These are phyloP conservation scores for Pleurotus djamor DNA, from an alignment of 768 basidiomycete species.

Conservation along the genomic window DNA sequence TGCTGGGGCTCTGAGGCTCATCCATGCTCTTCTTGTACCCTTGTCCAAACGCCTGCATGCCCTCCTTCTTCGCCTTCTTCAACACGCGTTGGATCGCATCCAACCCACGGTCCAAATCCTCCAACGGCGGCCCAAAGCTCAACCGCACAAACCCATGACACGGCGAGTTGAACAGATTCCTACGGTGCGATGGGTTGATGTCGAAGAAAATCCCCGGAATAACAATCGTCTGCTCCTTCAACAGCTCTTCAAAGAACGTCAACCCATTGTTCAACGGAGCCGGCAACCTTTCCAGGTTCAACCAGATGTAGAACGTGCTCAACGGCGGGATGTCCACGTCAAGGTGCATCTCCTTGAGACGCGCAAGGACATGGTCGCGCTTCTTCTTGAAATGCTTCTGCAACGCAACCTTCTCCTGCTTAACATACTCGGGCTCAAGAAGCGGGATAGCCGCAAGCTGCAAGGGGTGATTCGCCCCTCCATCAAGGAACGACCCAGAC, in stretches of 20 bases:
- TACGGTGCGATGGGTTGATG: conserved; percentile 77
- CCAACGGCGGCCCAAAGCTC: conserved; percentile 81
- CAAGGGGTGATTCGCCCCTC: conserved; percentile 90
- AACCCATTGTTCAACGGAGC: conserved; percentile 86
- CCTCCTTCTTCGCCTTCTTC: conserved; percentile 62
- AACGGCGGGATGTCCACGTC: conserved; percentile 74
- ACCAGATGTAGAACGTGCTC: conserved; percentile 95
- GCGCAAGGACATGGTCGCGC: conserved; percentile 83
- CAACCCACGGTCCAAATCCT: conserved; percentile 75
- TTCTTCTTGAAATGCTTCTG: conserved; percentile 91
- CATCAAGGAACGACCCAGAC: conserved; percentile 91
- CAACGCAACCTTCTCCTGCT: conserved; percentile 74
- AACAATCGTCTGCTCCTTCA: conserved; percentile 89
- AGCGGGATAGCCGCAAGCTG: conserved; percentile 89
- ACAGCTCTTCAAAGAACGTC: conserved; percentile 93
- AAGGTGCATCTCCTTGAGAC: conserved; percentile 77
- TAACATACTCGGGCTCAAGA: conserved; percentile 68
- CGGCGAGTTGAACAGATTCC: conserved; percentile 87
- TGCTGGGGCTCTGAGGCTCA: background rate
- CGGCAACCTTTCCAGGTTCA: conserved; percentile 79
- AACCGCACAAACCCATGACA: conserved; percentile 90
- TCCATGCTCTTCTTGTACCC: conserved; percentile 33
- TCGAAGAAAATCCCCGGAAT: conserved; percentile 93
- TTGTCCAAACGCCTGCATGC: conserved; percentile 64
- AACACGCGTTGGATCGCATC: conserved; percentile 85